Conservation (phyloP, 2,329 filamentous ascomycete species). For the Parastagonospora avenae region DNA sequence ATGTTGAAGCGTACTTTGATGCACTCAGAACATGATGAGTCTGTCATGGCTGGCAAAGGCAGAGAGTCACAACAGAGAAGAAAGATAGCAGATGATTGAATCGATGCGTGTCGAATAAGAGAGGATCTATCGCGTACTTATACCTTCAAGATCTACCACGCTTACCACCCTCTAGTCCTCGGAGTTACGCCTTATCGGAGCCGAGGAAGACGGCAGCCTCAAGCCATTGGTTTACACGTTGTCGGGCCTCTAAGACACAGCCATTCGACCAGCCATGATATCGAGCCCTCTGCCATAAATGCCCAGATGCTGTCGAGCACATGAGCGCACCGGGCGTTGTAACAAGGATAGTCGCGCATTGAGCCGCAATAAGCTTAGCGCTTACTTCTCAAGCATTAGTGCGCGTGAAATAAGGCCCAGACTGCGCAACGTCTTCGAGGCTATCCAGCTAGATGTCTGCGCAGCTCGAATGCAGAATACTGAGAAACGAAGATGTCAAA, state of each 20-base stretch:
- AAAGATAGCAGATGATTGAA: not conserved
- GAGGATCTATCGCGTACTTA: not conserved
- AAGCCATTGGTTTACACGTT: not conserved
- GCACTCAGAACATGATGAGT: slow-evolving; percentile 20
- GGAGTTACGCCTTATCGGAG: too few relatives aligned
- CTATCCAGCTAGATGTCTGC: too few relatives aligned
- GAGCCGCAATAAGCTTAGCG: slow-evolving; percentile 16
- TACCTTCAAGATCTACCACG: too few relatives aligned
- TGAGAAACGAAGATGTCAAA: too few relatives aligned
- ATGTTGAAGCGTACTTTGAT: slow-evolving; percentile 22
- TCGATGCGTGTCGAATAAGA: not conserved
- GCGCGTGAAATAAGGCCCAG: too few relatives aligned
- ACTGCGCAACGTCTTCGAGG: too few relatives aligned
- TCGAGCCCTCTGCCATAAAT: not conserved
- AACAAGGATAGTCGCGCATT: slow-evolving; percentile 12
- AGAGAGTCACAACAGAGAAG: not conserved
- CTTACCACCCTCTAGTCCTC: too few relatives aligned
- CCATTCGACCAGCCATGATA: not conserved
- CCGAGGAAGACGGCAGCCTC: too few relatives aligned
- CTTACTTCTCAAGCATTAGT: not conserved
- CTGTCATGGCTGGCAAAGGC: slow-evolving; percentile 1
- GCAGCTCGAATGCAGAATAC: too few relatives aligned
- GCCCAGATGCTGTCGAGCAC: not conserved
- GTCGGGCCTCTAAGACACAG: too few relatives aligned
- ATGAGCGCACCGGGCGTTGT: not conserved